A percentile compares a stretch with the other conserved stretches of the same genome.
phyloP scores from a whole-genome alignment of 139 green algal genomes.

The Asterochloris sp. region DNA sequence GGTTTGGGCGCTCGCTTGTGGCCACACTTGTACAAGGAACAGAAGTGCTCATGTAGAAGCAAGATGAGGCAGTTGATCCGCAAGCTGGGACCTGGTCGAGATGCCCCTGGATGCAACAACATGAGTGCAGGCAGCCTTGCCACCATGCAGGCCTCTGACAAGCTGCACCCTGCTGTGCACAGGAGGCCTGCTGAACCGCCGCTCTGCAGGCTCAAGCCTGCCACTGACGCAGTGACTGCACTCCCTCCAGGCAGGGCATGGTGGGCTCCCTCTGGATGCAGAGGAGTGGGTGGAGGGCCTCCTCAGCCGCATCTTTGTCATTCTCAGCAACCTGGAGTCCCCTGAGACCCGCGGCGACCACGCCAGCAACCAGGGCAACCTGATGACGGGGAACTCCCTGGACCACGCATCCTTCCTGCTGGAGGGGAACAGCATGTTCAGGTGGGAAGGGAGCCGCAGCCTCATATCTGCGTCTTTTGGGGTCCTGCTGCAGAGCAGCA shows the following conservation, averaged over 20 bases:
- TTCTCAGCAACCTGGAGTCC: constrained; percentile 74
- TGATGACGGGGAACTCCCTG: not conserved
- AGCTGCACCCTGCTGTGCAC: too few relatives aligned
- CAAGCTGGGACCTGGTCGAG: too few relatives aligned
- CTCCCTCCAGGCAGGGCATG: not conserved
- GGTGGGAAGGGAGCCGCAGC: constrained; percentile 1
- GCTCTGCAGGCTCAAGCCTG: too few relatives aligned
- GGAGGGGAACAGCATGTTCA: constrained; percentile 52
- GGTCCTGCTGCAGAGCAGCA: constrained; percentile 51
- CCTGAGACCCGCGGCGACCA: constrained; percentile 40
- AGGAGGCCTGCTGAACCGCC: too few relatives aligned
- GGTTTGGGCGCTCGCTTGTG: too few relatives aligned
- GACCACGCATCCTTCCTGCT: constrained; percentile 52
- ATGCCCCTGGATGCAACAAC: too few relatives aligned
- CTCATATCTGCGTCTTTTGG: not conserved
- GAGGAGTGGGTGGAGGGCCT: constrained; percentile 80
- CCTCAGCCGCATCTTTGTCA: constrained; percentile 56
- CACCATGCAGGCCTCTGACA: too few relatives aligned
- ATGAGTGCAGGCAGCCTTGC: too few relatives aligned
- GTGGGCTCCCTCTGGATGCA: constrained; percentile 48
- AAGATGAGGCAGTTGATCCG: too few relatives aligned
- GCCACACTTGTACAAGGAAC: too few relatives aligned
- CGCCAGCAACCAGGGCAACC: constrained; percentile 20
- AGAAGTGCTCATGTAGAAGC: too few relatives aligned
- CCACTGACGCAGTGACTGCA: not conserved